Evolutionary conservation across 2,329 filamentous ascomycete species (phyloP).

Genomic region (Zymoseptoria passerinii): DNA sequence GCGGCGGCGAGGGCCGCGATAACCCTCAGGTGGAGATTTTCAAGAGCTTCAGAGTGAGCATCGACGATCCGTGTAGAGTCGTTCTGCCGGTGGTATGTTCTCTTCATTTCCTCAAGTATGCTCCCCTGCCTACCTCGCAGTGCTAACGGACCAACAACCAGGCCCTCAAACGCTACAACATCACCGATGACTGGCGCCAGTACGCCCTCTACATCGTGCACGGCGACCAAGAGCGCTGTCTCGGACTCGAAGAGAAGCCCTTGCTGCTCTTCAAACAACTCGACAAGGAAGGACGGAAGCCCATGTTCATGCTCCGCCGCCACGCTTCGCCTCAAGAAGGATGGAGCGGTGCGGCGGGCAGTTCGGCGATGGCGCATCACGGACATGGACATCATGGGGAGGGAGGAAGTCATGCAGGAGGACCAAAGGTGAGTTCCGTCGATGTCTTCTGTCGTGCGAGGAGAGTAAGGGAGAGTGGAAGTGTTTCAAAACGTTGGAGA

Average conservation of each 20-base stretch:
- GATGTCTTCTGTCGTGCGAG: background rate
- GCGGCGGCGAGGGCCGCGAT: conserved; percentile 16
- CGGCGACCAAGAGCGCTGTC: conserved; percentile 91
- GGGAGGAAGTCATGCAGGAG: background rate
- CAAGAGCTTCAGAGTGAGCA: conserved; percentile 95
- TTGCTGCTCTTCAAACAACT: conserved; percentile 95
- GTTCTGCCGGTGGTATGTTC: conserved; percentile 65
- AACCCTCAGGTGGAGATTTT: conserved; percentile 77
- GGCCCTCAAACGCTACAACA: conserved; percentile 95
- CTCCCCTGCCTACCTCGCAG: background rate
- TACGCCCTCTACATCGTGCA: conserved; percentile 98
- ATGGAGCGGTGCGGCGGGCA: conserved; percentile 20
- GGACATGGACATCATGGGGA: background rate
- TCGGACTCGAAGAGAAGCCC: conserved; percentile 86
- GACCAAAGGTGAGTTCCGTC: background rate
- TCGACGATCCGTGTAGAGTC: conserved; percentile 97
- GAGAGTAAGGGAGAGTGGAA: background rate
- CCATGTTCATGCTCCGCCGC: conserved; percentile 94
- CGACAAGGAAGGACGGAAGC: conserved; percentile 93
- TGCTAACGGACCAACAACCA: conserved; percentile 2
- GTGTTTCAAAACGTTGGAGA: background rate
- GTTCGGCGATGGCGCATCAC: background rate
- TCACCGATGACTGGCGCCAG: conserved; percentile 94
- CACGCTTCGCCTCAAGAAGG: conserved; percentile 44
- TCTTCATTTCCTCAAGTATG: background rate